These are phyloP conservation scores for Cucurbita pepo DNA, from an alignment of 306 rosid genomes.

Conservation along the genomic window DNA sequence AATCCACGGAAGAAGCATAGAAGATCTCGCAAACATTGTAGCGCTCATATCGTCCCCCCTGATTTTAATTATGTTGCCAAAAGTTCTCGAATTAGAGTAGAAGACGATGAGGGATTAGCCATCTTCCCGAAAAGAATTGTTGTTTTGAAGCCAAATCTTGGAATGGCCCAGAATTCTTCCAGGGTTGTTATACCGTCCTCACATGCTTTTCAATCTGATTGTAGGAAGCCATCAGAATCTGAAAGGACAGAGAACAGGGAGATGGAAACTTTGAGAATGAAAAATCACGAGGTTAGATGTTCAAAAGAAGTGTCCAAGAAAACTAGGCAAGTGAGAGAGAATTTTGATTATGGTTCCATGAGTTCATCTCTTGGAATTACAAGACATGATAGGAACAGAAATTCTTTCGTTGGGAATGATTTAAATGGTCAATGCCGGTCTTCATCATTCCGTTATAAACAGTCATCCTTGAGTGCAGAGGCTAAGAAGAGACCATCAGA, in stretches of 20 bases:
- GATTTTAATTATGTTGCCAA: conserved; percentile 26
- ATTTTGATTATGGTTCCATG: conserved; percentile 18
- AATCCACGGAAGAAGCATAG: conserved; percentile 17
- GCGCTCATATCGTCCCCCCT: conserved; percentile 22
- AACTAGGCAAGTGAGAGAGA: conserved; percentile 58
- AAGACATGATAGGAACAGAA: conserved; percentile 55
- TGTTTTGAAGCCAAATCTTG: conserved; percentile 79
- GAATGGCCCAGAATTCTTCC: conserved; percentile 37
- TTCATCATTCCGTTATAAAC: conserved; percentile 34
- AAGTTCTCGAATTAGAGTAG: conserved; percentile 27
- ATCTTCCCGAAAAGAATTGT: conserved; percentile 65
- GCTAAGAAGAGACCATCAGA: conserved; percentile 90
- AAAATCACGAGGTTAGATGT: conserved; percentile 33
- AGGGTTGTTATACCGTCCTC: conserved; percentile 34
- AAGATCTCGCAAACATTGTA: conserved; percentile 31
- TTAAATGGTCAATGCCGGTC: conserved; percentile 27
- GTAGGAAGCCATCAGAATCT: conserved; percentile 30
- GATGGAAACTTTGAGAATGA: conserved; percentile 21
- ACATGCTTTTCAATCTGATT: conserved; percentile 26
- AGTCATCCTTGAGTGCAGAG: conserved; percentile 69
- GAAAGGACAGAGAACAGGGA: conserved; percentile 26
- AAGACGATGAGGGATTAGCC: conserved; percentile 22
- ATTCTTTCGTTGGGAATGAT: conserved; percentile 40
- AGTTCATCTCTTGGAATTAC: conserved; percentile 32
- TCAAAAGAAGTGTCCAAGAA: conserved; percentile 72